Percentiles rank a stretch among this genome's conserved stretches.
Conservation (phyloP, 768 basidiomycete species). For the Mrakia frigida region DNA sequence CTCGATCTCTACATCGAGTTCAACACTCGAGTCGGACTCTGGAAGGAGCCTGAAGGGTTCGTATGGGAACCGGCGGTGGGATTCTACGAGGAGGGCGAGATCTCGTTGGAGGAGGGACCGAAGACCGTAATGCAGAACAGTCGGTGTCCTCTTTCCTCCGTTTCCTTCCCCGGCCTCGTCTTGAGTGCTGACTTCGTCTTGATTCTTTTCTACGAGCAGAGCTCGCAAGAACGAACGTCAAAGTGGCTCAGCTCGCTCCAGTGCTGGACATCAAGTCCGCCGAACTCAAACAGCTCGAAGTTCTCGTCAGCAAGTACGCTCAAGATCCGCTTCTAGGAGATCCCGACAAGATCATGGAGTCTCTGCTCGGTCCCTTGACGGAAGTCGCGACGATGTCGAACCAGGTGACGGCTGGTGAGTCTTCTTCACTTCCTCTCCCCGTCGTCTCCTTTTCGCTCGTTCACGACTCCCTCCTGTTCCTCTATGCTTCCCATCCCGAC, state of each 20-base stretch:
- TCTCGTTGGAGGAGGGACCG: slow-evolving; percentile 63
- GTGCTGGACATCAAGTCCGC: slow-evolving; percentile 16
- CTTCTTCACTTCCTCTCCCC: too few relatives aligned
- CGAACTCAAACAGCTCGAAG: slow-evolving; percentile 3
- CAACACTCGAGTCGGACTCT: slow-evolving; percentile 57
- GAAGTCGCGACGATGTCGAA: slow-evolving; percentile 49
- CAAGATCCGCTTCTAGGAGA: slow-evolving; percentile 16
- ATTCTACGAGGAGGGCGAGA: slow-evolving; percentile 66
- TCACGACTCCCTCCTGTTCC: too few relatives aligned
- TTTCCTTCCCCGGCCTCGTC: background rate
- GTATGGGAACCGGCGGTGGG: slow-evolving; percentile 66
- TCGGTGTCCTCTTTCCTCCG: slow-evolving; percentile 3
- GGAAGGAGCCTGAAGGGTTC: slow-evolving; percentile 62
- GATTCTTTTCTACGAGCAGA: background rate
- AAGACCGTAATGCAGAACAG: slow-evolving; percentile 77
- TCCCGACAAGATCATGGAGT: slow-evolving; percentile 28
- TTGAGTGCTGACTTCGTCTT: background rate
- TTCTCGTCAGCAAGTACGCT: slow-evolving; percentile 10
- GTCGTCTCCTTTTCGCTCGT: too few relatives aligned
- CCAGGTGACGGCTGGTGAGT: slow-evolving; percentile 50
- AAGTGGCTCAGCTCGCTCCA: slow-evolving; percentile 13
- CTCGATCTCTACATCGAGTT: slow-evolving; percentile 67
- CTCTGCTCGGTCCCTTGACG: slow-evolving; percentile 18
- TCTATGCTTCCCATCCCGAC: too few relatives aligned
- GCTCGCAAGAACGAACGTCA: slow-evolving; percentile 16